Evolutionary conservation across 2,329 filamentous ascomycete genomes (phyloP), one percentile per base, ranked within the genome.

Genomic region (Ophiobolus disseminans): DNA sequence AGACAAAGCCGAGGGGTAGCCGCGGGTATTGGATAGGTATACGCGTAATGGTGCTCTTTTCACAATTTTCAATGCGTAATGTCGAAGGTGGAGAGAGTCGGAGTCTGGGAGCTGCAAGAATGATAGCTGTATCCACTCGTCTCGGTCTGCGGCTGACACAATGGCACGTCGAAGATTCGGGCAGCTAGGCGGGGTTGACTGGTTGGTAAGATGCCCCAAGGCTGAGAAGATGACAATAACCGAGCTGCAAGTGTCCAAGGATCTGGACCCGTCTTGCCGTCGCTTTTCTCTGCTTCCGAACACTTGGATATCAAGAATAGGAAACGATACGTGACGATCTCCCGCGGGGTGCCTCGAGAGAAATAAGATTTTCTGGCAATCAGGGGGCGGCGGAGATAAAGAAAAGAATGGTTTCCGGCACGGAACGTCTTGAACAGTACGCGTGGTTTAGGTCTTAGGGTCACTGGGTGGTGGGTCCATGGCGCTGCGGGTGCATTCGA

Each of bases 1-100:
- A n/a, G n/a, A n/a, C n/a, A n/a, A 47, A 49, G 48, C 47, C 51
- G 58, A 62, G 57, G 57, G 21, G 43, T 32, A 46, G 20, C 28
- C 45, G 63, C 50, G 53, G 60, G 47, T n/a, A 22, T 22, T 13
- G 21, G 21, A 17, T 17, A 21, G 20, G 25, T 10, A 21, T 10
- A 16, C 28, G 11, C 28, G 28, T 31, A 31, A 16, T 31, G n/a
- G 28, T 13, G 28, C 13, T 6, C 28, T 6, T 14, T 31, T 14
- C 8, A 31, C 6, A 6, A 31, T 14, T 13, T 11, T 11, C 9
- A 31, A 6, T 10, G 28, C 13, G 28, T 14, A 31, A 31, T 52
- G 55, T 48, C 53, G 58, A 53, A 58, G 58, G 55, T 40, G 22
- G 32, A 16, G 40, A 34, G 19, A 22, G 40, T 14, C 26, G 25